phyloP scores from a whole-genome alignment of 2,329 filamentous ascomycete genomes.

The Aspergillus fructus region DNA sequence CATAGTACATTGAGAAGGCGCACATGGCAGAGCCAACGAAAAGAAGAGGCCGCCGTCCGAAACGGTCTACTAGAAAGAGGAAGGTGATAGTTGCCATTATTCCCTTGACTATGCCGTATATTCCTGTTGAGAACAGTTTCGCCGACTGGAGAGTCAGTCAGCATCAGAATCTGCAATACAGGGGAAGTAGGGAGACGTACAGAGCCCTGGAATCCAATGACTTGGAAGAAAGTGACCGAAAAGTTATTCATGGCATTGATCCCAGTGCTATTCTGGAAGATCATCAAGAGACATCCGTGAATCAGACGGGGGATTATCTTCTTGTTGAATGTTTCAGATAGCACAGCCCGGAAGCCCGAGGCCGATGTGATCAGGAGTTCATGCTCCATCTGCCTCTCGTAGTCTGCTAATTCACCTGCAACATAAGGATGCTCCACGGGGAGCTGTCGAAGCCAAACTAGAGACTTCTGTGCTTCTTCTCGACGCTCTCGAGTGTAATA shows the following conservation, averaged over 20 bases:
- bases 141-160: too few relatives aligned
- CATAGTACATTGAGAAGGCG: neutral
- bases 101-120: neutral
- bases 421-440: neutral
- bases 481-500: neutral
- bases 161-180: too few relatives aligned
- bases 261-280: neutral
- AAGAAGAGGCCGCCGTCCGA: neutral
- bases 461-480: neutral
- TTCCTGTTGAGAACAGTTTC: neutral
- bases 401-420: neutral
- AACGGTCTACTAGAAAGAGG: neutral
- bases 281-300: neutral
- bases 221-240: neutral
- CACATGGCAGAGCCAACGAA: neutral
- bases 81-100: neutral
- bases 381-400: neutral
- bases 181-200: too few relatives aligned
- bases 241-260: conserved; percentile 1
- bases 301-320: neutral
- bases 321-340: neutral
- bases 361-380: neutral
- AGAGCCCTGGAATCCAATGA: neutral
- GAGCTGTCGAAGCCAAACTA: neutral
- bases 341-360: neutral